phyloP scores from a whole-genome alignment of 1,284 basidiomycete genomes.

The Leccinum solheimii region DNA sequence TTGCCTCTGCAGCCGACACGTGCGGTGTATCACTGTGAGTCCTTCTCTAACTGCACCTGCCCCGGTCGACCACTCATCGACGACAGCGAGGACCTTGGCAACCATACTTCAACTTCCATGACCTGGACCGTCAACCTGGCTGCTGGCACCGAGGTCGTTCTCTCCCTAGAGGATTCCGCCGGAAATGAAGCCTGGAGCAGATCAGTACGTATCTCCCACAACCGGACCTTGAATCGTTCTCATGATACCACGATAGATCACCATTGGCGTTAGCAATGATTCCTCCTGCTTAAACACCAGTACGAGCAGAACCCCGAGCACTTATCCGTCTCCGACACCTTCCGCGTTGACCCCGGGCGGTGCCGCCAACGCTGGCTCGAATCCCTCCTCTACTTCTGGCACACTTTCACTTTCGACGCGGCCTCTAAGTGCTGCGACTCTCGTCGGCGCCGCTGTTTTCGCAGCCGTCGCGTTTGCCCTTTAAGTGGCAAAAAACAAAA shows the following conservation, averaged over 20 bases:
- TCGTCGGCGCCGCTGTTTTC: conserved; percentile 20
- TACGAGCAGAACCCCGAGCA: not conserved
- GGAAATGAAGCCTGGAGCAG: conserved; percentile 67
- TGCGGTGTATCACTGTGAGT: conserved; percentile 64
- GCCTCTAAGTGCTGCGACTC: conserved; percentile 17
- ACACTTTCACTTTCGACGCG: conserved; percentile 21
- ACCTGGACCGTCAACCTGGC: conserved; percentile 51
- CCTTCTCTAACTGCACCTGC: not conserved
- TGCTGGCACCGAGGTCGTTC: conserved; percentile 48
- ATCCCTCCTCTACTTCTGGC: conserved; percentile 27
- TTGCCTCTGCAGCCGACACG: conserved; percentile 51
- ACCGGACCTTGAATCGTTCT: not conserved
- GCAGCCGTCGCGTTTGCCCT: conserved; percentile 19
- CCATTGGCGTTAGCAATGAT: conserved; percentile 49
- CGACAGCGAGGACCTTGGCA: conserved; percentile 57
- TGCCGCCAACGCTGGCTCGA: conserved; percentile 55
- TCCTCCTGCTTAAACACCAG: conserved; percentile 45
- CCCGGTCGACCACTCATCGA: conserved; percentile 6
- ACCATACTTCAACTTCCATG: conserved; percentile 43
- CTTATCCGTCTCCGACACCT: conserved; percentile 6
- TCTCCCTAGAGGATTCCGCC: conserved; percentile 56
- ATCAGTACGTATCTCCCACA: conserved; percentile 42
- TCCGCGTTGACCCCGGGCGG: conserved; percentile 39
- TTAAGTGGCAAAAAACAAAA: conserved; percentile 12
- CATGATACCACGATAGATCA: conserved; percentile 44